These are phyloP conservation scores for Ophryocystis elektroscirrha DNA, from an alignment of 169 alveolate species.

Conservation along the genomic window DNA sequence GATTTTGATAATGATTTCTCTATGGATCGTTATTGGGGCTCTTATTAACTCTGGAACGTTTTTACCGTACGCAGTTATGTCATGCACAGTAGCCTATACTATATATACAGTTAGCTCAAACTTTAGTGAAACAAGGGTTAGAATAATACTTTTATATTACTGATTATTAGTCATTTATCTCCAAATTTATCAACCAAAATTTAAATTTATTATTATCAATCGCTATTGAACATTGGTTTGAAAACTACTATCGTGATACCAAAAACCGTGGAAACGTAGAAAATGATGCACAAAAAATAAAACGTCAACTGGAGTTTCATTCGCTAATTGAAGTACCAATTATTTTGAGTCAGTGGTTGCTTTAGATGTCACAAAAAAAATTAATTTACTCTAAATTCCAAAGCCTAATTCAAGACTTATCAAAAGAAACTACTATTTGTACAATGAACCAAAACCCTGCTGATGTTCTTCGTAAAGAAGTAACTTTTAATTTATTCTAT, in stretches of 20 bases:
- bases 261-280: slow-evolving; percentile 7
- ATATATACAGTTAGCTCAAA: slow-evolving; percentile 21
- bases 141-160: neutral
- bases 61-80: slow-evolving; percentile 30
- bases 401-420: no score
- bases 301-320: no score
- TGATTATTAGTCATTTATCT: slow-evolving; percentile 14
- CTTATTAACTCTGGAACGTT: slow-evolving; percentile 27
- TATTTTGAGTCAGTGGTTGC: no score
- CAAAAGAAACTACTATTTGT: no score
- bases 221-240: slow-evolving; percentile 34
- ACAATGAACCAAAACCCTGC: no score
- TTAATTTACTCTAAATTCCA: no score
- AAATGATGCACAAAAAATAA: slow-evolving; percentile 7
- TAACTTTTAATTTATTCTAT: no score
- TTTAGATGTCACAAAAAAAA: no score
- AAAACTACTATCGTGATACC: slow-evolving; percentile 13
- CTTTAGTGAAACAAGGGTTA: slow-evolving; percentile 20
- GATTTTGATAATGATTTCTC: slow-evolving; percentile 10
- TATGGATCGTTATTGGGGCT: slow-evolving; percentile 31
- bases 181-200: slow-evolving; percentile 23
- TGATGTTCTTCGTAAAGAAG: no score
- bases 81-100: slow-evolving; percentile 20
- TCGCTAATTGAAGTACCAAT: no score
- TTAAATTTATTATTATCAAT: slow-evolving; percentile 22